Evolutionary conservation across 2,329 filamentous ascomycete species (phyloP), one percentile per base, ranked within the genome.

Genomic region (Aspergillus fumigatus): DNA sequence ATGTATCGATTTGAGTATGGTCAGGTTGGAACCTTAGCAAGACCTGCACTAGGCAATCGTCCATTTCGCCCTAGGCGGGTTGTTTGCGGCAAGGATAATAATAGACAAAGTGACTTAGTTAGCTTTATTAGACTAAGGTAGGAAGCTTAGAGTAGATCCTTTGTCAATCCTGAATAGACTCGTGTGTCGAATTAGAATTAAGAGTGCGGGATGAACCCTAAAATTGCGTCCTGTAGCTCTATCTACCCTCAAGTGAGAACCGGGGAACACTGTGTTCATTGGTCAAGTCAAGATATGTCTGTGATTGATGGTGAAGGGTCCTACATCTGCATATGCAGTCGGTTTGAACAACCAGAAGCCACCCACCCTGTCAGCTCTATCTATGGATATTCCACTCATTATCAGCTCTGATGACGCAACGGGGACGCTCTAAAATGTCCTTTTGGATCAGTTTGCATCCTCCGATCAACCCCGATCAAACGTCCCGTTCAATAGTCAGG

Each of bases 391-490:
- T 17, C 4, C 1, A 17, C 32, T 35, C 32, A 35, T 17, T 35
- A 35, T 17, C 32, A 6, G 5, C 14, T 17, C 32, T 38, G 32
- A n/a, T 17, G 40, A 40, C 25, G 19, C 10, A n/a, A 47, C 35
- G 40, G 48, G n/a, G 19, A 48, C 38, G 32, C n/a, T 14, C 23
- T 2, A 52, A 27, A 53, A 23, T 40, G 41, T 51, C 50, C 53
- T 35, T 35, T 52, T 48, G 32, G 19, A 49, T 25, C 41, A 25
- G 47, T 23, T 25, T n/a, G 48, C 51, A 52, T 52, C 48, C 32
- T 56, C 51, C 48, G 43, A 54, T 50, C 57, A 62, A 60, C 26
- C 56, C 51, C 48, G 50, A 54, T 48, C 59, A 62, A 60, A 59
- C 52, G 55, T 54, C 29, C 50, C 25, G 25, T 50, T n/a, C 43